Percentiles rank a stretch among this genome's conserved stretches.
These are phyloP conservation scores for Fusarium mexicanum DNA, from an alignment of 2,329 filamentous ascomycete genomes.

Conservation along the genomic window DNA sequence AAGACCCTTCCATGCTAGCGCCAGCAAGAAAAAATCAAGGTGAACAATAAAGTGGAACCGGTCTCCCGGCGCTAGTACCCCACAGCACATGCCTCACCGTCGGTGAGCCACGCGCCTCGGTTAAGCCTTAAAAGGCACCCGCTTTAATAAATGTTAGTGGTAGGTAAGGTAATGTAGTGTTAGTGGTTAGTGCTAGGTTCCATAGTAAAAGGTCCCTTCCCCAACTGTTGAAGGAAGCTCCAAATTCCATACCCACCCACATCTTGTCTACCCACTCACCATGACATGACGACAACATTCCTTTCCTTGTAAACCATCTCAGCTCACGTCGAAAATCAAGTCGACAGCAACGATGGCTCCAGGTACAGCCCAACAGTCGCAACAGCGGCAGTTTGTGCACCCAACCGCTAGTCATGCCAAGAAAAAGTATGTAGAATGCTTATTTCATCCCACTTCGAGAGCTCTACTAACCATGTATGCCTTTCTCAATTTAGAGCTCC, in stretches of 20 bases:
- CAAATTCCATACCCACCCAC: conserved; percentile 16
- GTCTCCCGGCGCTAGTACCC: conserved; percentile 24
- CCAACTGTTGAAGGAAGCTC: conserved; percentile 45
- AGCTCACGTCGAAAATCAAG: conserved; percentile 12
- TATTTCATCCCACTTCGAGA: not conserved
- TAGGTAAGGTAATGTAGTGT: not conserved
- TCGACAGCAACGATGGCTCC: conserved; percentile 53
- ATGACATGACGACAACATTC: conserved; percentile 42
- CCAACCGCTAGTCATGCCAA: conserved; percentile 60
- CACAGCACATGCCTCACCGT: conserved; percentile 11
- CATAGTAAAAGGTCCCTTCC: conserved; percentile 14
- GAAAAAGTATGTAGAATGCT: conserved; percentile 54
- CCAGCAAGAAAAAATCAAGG: conserved; percentile 47
- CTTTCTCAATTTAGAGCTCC: conserved; percentile 43
- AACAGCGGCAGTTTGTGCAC: conserved; percentile 56
- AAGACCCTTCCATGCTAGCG: conserved; percentile 29
- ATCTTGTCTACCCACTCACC: conserved; percentile 23
- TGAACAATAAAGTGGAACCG: conserved; percentile 41
- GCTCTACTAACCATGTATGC: conserved; percentile 9
- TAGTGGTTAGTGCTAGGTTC: not conserved
- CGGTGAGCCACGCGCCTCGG: conserved; percentile 30
- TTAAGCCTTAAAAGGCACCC: not conserved
- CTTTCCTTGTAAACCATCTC: conserved; percentile 33
- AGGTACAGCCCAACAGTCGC: conserved; percentile 42
- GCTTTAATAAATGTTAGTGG: conserved; percentile 8